Percentiles rank a stretch among this genome's conserved stretches.
These are phyloP conservation scores for Cytidiella melzeri DNA, from an alignment of 768 basidiomycete genomes.

Conservation along the genomic window DNA sequence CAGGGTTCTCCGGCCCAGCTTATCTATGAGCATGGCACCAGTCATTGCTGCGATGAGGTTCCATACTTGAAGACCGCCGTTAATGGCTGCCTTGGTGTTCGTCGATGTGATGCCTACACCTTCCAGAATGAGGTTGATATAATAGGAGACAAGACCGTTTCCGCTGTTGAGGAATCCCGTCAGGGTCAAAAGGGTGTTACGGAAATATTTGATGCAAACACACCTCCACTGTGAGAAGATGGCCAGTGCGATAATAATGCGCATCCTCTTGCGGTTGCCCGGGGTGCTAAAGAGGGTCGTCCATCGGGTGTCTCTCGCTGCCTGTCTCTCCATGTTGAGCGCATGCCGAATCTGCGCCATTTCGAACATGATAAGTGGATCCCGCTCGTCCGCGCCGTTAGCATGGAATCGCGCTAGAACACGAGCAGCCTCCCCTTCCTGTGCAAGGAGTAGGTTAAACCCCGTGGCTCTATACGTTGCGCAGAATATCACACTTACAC, in stretches of 20 bases:
- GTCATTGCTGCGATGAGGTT: constrained; percentile 55
- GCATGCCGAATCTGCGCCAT: constrained; percentile 69
- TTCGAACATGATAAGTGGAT: constrained; percentile 46
- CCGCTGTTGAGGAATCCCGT: constrained; percentile 32
- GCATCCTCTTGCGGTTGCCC: constrained; percentile 66
- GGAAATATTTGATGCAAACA: no score
- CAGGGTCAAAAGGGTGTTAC: neutral
- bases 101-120: constrained; percentile 54
- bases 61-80: constrained; percentile 60
- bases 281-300: constrained; percentile 49
- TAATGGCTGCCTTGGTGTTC: constrained; percentile 53
- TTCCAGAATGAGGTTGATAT: constrained; percentile 62
- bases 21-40: constrained; percentile 61
- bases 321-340: constrained; percentile 55
- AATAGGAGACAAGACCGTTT: constrained; percentile 68
- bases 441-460: neutral
- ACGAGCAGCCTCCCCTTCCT: constrained; percentile 53
- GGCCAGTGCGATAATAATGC: constrained; percentile 59
- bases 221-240: constrained; percentile 75
- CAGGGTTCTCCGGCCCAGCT: constrained; percentile 59
- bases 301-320: constrained; percentile 42
- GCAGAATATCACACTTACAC: constrained; percentile 13
- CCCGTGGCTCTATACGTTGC: neutral
- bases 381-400: constrained; percentile 48
- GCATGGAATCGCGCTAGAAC: constrained; percentile 73